These are phyloP conservation scores for Hypoxylon sp. DNA, from an alignment of 2,329 filamentous ascomycete genomes.

Conservation along the genomic window DNA sequence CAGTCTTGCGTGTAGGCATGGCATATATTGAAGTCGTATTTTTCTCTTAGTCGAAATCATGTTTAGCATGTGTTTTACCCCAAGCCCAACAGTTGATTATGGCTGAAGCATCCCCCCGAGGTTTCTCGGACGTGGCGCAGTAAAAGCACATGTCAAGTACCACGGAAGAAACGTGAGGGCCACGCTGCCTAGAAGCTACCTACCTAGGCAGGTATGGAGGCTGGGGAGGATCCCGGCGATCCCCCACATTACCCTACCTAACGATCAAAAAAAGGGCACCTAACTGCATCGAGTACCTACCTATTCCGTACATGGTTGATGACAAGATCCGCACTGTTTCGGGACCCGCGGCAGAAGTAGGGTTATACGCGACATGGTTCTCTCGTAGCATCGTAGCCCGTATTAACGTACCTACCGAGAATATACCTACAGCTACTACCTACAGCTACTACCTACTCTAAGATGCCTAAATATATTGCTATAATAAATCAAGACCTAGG, in stretches of 20 bases:
- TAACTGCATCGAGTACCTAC: constrained; percentile 26
- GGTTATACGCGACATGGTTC: constrained; percentile 10
- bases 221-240: constrained; percentile 23
- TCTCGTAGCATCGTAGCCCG: background rate
- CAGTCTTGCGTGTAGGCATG: constrained; percentile 22
- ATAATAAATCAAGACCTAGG: background rate
- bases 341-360: constrained; percentile 14
- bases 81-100: constrained; percentile 1
- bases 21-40: constrained; percentile 17
- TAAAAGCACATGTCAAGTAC: constrained; percentile 32
- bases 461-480: constrained; percentile 1
- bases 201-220: constrained; percentile 6
- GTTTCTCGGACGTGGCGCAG: constrained; percentile 27
- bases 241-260: constrained; percentile 28
- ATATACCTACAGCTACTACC: background rate
- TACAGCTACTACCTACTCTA: no score
- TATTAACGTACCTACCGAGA: constrained; percentile 10
- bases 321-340: constrained; percentile 30
- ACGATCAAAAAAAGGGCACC: background rate
- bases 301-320: constrained; percentile 26
- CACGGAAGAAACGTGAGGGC: constrained; percentile 24
- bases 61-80: constrained; percentile 21
- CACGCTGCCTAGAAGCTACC: constrained; percentile 20
- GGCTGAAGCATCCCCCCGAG: background rate
- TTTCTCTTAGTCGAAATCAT: constrained; percentile 5